Evolutionary conservation across 2,329 filamentous ascomycete species (phyloP).

Genomic region (Neophaeococcomyces mojaviensis): DNA sequence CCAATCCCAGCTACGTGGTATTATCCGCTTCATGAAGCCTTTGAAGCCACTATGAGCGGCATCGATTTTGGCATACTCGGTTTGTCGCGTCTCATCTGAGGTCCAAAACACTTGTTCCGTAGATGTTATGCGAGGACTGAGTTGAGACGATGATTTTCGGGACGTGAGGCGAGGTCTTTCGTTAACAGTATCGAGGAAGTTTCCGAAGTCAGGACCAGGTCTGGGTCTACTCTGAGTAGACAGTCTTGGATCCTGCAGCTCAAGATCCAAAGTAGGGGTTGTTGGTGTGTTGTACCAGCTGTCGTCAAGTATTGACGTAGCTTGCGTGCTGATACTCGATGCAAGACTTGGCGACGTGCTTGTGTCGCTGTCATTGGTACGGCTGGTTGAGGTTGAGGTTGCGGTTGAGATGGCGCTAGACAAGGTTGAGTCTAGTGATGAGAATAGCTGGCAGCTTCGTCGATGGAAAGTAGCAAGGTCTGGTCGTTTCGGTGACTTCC

Average conservation of each 20-base stretch:
- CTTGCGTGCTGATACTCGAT: background rate
- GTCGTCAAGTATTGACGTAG: slow-evolving; percentile 2
- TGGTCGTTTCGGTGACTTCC: background rate
- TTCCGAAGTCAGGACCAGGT: background rate
- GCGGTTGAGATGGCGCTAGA: background rate
- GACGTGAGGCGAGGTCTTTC: background rate
- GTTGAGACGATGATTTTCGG: slow-evolving; percentile 2
- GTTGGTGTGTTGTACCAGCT: background rate
- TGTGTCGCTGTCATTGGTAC: background rate
- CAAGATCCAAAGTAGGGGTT: background rate
- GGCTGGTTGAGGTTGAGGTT: background rate
- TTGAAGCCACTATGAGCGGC: slow-evolving; percentile 6
- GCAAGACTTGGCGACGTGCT: slow-evolving; percentile 4
- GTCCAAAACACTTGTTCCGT: slow-evolving; percentile 9
- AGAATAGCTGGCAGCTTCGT: slow-evolving; percentile 6
- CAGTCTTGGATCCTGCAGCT: background rate
- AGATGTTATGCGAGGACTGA: slow-evolving; percentile 1
- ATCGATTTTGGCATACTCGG: slow-evolving; percentile 10
- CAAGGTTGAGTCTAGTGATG: slow-evolving; percentile 6
- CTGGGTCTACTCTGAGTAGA: background rate
- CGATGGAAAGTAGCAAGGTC: slow-evolving; percentile 4
- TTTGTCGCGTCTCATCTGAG: slow-evolving; percentile 1
- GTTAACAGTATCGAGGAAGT: background rate
- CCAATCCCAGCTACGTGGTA: background rate
- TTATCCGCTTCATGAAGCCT: background rate